Base-by-base conservation (phyloP, 768 basidiomycete genomes). In the Panellus pusillus region DNA sequence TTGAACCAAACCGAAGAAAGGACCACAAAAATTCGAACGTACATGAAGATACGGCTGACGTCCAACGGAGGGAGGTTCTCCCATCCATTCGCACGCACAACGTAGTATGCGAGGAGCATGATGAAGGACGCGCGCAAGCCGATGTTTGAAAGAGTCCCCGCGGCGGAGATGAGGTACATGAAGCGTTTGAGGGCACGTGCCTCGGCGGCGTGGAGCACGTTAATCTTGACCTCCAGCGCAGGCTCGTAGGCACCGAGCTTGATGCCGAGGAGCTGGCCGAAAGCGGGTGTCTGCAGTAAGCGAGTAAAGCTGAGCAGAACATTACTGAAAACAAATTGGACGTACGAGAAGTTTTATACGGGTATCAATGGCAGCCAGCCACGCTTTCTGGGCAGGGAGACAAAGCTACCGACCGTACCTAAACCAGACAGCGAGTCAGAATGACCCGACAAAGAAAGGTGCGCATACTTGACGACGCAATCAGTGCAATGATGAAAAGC, bases 311-410 rank as follows among this genome's bases (percentile, higher is more conserved):
- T 35, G 32, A 35, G 32, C 32, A 3, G 32, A 4, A 20, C 17
- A 40, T 40, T 3, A 40, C 2, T 40, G 3, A 9, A 17, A 15
- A 6, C n/a, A 2, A 17, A 9, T 14, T 13, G 3, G 31, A 46
- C 56, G 19, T n/a, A 57, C 56, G 13, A 57, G 47, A 2, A 57
- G 50, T 38, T 52, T 57, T 18, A 57, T 52, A 35, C 56, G 40
- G n/a, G 9, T 42, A 41, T 57, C 56, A 1, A 52, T 32, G 8
- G 56, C 50, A 18, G 12, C 11, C n/a, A 57, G 47, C 56, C 50
- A 57, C 12, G 29, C 31, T 17, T 48, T 52, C 29, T 57, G 55
- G 7, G 55, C 50, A 4, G 40, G 39, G 44, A 45, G 3, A 57
- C 56, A 9, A 49, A 52, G 15, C 46, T 13, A 15, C 56, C 44